A percentile compares a stretch with the other conserved stretches of the same genome.
phyloP scores from a whole-genome alignment of 2,329 filamentous ascomycete genomes.

The Trichothecium sympodiale region DNA sequence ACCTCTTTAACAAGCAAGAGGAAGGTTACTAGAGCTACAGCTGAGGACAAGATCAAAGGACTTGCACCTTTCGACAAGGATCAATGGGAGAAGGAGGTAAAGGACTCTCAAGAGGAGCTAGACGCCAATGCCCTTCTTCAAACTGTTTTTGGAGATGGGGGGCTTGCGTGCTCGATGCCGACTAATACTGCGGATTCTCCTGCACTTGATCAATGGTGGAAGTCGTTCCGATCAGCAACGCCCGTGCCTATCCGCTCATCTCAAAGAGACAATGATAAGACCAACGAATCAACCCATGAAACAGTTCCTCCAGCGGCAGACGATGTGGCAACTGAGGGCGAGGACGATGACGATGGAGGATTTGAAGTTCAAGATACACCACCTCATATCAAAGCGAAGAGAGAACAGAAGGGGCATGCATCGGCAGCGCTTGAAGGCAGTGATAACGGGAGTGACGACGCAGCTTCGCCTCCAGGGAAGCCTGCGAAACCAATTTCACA shows the following conservation, averaged over 20 bases:
- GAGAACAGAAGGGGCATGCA: constrained; percentile 7
- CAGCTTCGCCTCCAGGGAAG: too few relatives aligned
- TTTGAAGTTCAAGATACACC: constrained; percentile 1
- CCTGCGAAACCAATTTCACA: too few relatives aligned
- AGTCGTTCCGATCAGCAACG: constrained; percentile 1
- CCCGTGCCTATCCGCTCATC: constrained; percentile 9
- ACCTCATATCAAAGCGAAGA: constrained; percentile 3
- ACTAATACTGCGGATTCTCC: constrained; percentile 19
- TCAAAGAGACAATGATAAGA: constrained; percentile 28
- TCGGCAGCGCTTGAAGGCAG: too few relatives aligned
- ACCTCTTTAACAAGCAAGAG: constrained; percentile 36
- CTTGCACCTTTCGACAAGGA: constrained; percentile 35
- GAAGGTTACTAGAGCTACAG: constrained; percentile 29
- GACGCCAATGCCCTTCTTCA: constrained; percentile 26
- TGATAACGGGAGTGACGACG: too few relatives aligned
- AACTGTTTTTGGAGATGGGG: constrained; percentile 26
- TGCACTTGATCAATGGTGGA: constrained; percentile 38
- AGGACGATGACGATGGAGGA: constrained; percentile 3
- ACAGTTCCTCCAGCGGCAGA: neutral
- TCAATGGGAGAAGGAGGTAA: constrained; percentile 24
- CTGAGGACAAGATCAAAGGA: constrained; percentile 38
- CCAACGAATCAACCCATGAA: neutral
- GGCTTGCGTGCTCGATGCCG: constrained; percentile 17
- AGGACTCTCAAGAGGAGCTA: constrained; percentile 13
- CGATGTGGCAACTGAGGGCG: constrained; percentile 5